These are phyloP conservation scores for Aspergillus funiculosus DNA, from an alignment of 495 filamentous ascomycete species.

Conservation along the genomic window DNA sequence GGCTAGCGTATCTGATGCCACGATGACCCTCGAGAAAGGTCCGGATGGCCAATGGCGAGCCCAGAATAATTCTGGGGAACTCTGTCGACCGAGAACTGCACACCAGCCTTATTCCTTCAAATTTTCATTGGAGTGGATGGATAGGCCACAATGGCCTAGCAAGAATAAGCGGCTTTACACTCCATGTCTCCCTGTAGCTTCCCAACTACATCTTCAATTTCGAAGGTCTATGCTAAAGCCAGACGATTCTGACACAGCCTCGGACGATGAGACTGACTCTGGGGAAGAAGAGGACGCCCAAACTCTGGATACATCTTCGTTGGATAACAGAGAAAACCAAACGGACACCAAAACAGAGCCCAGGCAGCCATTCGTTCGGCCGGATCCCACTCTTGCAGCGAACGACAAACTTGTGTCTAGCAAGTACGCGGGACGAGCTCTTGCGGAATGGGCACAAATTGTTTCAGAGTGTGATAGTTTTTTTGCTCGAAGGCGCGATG, in stretches of 20 bases:
- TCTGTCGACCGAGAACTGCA: constrained; percentile 31
- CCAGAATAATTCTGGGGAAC: constrained; percentile 24
- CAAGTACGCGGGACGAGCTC: constrained; percentile 78
- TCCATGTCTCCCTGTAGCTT: constrained; percentile 70
- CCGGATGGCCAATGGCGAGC: constrained; percentile 27
- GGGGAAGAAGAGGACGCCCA: constrained; percentile 18
- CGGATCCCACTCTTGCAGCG: constrained; percentile 11
- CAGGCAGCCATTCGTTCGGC: constrained; percentile 6
- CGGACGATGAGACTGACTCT: constrained; percentile 18
- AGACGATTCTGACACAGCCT: constrained; percentile 26
- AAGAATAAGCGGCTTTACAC: constrained; percentile 59
- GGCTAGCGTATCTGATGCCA: constrained; percentile 23
- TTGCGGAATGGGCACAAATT: constrained; percentile 86
- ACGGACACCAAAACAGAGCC: constrained; percentile 13
- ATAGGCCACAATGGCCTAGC: constrained; percentile 46
- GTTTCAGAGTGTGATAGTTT: constrained; percentile 89
- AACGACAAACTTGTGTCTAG: constrained; percentile 37
- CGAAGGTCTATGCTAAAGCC: constrained; percentile 25
- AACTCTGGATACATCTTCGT: constrained; percentile 1
- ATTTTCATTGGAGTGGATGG: constrained; percentile 73
- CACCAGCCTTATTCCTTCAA: constrained; percentile 66
- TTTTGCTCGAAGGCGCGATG: constrained; percentile 75
- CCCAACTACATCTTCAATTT: constrained; percentile 44
- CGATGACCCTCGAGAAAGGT: constrained; percentile 24
- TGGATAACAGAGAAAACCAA: constrained; percentile 10